Conservation (phyloP, 2,329 filamentous ascomycete genomes). For the Triangularia verruculosa region DNA sequence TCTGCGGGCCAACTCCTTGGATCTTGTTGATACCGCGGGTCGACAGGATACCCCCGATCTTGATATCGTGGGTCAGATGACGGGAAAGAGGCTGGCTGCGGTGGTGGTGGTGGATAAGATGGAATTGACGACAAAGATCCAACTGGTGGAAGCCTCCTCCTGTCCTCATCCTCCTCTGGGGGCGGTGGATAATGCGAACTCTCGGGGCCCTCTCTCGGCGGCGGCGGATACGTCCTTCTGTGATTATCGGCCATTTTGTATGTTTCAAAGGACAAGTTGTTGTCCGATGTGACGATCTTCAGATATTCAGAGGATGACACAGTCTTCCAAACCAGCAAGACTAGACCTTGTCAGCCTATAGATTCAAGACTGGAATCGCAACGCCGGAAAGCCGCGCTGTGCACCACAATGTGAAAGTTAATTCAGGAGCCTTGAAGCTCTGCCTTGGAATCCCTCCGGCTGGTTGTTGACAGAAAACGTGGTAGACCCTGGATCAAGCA, state of each 20-base stretch:
- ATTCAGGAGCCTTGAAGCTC: neutral
- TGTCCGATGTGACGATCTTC: neutral
- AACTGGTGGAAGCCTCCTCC: conserved; percentile 29
- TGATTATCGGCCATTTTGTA: conserved; percentile 39
- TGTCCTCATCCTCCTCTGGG: conserved; percentile 43
- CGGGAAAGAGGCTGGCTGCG: neutral
- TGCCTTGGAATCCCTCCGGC: neutral
- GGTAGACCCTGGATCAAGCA: neutral
- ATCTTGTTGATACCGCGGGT: conserved; percentile 24
- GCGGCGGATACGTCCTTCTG: conserved; percentile 34
- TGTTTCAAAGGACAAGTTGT: conserved; percentile 24
- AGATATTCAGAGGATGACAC: neutral
- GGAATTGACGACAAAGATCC: conserved; percentile 47
- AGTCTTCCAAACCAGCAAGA: neutral
- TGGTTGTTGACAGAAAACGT: neutral
- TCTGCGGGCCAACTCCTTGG: conserved; percentile 24
- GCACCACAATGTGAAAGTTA: neutral
- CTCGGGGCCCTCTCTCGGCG: conserved; percentile 37
- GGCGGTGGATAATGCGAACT: conserved; percentile 43
- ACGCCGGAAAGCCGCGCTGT: neutral
- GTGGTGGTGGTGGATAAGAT: conserved; percentile 5
- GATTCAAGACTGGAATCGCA: neutral
- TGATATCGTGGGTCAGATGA: conserved; percentile 25
- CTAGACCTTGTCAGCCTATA: neutral
- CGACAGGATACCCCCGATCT: conserved; percentile 8